Evolutionary conservation across 192 early-diverging fungal species (phyloP), one percentile per base, ranked within the genome.

Genomic region (Entomortierella lignicola): DNA sequence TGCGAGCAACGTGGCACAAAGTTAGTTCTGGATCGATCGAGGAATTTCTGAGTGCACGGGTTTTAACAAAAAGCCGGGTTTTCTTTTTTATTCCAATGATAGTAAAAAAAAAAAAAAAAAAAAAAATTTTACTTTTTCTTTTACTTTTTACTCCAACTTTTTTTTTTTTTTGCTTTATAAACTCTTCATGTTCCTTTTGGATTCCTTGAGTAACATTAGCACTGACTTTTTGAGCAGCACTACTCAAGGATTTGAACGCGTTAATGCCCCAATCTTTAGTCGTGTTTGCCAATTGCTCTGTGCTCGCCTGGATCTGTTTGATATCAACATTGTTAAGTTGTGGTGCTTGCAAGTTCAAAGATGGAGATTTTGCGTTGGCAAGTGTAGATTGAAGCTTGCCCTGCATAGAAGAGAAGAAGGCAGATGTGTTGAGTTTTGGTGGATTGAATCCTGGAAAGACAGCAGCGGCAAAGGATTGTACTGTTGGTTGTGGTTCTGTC

Each of bases 131-230:
- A n/a, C n/a, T n/a, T n/a, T n/a, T n/a, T n/a, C n/a, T n/a, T n/a
- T n/a, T n/a, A n/a, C n/a, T n/a, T 42, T 6, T 42, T 13, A 13
- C 39, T 13, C 8, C 39, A 42, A 13, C 39, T 42, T 42, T 10
- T 42, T 42, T 6, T 34, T 71, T 84, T 31, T 85, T 84, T 34
- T 86, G 71, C 34, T 72, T 82, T n/a, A 87, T 57, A 80, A 87
- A 89, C 17, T 72, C 77, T 12, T 84, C 69, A 34, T 84, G 77
- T 54, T 87, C 84, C 47, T 63, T 67, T 43, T 89, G 83, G 20
- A 89, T 55, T 17, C 72, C 69, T 30, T 75, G 77, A 0, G 86
- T 72, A 51, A 79, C 75, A 56, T 79, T 79, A 34, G 55, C 63
- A 32, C 75, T 61, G 20, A 79, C 75, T 21, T 62, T 58, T 34